Base-by-base conservation (phyloP, 106 monocot species). In the Platanthera guangdongensis region DNA sequence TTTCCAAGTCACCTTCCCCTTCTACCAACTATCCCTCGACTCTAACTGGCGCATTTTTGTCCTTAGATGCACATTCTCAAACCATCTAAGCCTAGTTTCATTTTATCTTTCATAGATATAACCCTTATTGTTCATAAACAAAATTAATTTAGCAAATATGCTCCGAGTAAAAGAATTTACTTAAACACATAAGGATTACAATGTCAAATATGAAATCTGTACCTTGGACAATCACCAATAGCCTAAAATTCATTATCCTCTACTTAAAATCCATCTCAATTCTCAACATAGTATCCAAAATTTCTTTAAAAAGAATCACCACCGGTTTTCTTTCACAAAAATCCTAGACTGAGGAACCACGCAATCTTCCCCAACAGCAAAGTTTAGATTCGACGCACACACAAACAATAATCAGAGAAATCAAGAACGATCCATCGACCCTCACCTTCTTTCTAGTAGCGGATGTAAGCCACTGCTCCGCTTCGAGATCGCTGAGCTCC, bases 361-460 rank as follows among this genome's bases (percentile, higher is more conserved):
- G 8, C 16, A 65, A 65, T 9, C 16, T 63, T 30, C 25, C 30
- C 4, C 12, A 10, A 10, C 65, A 65, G 65, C 8, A 65, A 65
- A 19, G 4, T 60, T 22, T 60, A 21, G 21, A 60, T 60, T 60
- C 59, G 7, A 60, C 59, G 19, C 19, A 59, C 59, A 21, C 59
- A 60, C 21, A 18, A 59, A 60, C 59, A 60, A 15, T 55, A 55
- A 60, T 2, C 59, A 60, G 18, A 60, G 10, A 72, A 72, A 32
- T 72, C 51, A 13, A 72, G 46, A 50, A 21, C 72, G 51, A 72
- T 72, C 50, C 3, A 3, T 7, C 18, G 22, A 22, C 16, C 0
- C 80, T 62, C 10, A 94, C 94, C 94, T 91, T 75, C 84, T 94
- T 94, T 65, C 75, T 76, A 50, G 25, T 18, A 11, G 85, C 75